phyloP scores from a whole-genome alignment of 176 grass and related monocot genomes.

The Neostapfia colusana region DNA sequence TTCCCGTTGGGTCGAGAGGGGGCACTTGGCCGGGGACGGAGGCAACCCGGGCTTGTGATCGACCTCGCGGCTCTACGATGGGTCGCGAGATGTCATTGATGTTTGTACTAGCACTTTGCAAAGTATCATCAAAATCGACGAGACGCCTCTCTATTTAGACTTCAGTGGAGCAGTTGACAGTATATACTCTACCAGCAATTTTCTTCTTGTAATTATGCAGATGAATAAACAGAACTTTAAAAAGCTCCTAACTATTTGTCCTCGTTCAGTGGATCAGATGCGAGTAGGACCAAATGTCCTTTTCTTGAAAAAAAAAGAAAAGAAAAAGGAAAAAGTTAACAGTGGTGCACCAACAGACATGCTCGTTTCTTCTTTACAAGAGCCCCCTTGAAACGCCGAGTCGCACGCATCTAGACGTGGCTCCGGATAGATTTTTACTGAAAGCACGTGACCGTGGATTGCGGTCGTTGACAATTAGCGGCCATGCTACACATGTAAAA shows the following conservation, averaged over 20 bases:
- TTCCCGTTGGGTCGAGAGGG: conserved; percentile 6
- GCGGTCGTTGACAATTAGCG: conserved; percentile 13
- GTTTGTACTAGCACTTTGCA: background rate
- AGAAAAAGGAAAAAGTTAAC: background rate
- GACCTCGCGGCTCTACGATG: conserved; percentile 45
- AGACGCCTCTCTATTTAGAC: conserved; percentile 11
- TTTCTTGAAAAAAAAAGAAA: background rate
- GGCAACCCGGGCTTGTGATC: background rate
- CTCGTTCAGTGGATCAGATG: background rate
- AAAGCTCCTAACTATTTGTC: background rate
- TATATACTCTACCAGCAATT: conserved; percentile 27
- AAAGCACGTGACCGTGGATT: conserved; percentile 4
- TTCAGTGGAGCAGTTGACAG: conserved; percentile 16
- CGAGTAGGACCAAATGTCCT: background rate
- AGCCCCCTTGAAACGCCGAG: background rate
- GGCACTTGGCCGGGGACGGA: conserved; percentile 12
- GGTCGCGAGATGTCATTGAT: conserved; percentile 21
- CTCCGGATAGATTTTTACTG: background rate
- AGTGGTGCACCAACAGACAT: background rate
- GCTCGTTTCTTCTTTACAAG: background rate
- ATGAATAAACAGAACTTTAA: conserved; percentile 32
- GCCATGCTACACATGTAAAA: conserved; percentile 1
- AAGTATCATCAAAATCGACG: background rate
- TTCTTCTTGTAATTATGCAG: conserved; percentile 42
- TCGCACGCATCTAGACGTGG: conserved; percentile 27